Percentiles rank a stretch among this genome's conserved stretches.
These are phyloP conservation scores for Beauveria australis DNA, from an alignment of 2,329 filamentous ascomycete genomes.

Conservation along the genomic window DNA sequence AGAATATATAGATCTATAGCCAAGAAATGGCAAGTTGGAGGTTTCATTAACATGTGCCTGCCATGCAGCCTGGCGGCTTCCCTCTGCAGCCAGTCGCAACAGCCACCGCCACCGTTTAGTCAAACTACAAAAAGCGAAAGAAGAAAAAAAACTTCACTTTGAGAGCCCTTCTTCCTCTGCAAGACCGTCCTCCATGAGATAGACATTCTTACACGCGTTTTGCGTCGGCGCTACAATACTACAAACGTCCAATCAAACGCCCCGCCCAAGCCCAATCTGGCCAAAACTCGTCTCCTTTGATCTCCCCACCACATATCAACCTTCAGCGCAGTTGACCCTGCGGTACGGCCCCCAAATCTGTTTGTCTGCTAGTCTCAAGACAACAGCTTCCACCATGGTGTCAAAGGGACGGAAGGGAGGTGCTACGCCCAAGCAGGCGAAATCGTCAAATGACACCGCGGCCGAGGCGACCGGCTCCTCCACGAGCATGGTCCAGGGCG, in stretches of 20 bases:
- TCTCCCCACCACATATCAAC: conserved; percentile 1
- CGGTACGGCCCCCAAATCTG: background rate
- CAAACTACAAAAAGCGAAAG: too few species aligned
- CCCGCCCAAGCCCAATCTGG: conserved; percentile 11
- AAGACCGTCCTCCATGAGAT: background rate
- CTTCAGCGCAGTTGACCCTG: background rate
- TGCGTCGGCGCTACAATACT: background rate
- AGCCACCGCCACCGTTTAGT: too few species aligned
- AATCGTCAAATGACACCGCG: background rate
- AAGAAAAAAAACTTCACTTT: too few species aligned
- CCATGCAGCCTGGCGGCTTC: too few species aligned
- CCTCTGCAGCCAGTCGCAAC: too few species aligned
- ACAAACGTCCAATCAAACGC: conserved; percentile 8
- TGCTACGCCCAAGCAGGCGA: conserved; percentile 4
- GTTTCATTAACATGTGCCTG: too few species aligned
- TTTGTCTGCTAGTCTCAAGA: background rate
- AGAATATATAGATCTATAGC: too few species aligned
- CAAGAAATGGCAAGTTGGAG: too few species aligned
- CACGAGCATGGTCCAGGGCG: conserved; percentile 52
- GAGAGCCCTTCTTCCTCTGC: background rate
- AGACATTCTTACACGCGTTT: background rate
- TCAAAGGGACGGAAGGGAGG: background rate
- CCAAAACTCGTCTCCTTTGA: conserved; percentile 5
- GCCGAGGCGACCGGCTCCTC: background rate
- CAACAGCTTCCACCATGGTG: background rate